Percentiles rank a stretch among this genome's conserved stretches.
Conservation (phyloP, 2,329 filamentous ascomycete species). For the Oidium heveae region DNA sequence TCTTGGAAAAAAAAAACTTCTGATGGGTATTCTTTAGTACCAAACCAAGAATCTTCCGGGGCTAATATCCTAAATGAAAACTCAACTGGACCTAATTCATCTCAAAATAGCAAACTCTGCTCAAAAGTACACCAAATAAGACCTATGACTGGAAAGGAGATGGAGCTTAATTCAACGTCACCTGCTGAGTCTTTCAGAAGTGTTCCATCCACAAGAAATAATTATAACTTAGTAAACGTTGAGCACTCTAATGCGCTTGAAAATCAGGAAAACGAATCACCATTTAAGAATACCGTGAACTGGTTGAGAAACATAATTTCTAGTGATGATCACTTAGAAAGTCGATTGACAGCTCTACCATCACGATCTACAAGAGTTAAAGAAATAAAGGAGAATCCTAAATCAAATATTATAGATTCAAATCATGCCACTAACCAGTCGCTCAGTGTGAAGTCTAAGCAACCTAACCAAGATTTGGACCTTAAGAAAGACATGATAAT, state of each 20-base stretch:
- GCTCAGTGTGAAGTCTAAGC: slow-evolving; percentile 2
- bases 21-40: slow-evolving; percentile 4
- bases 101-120: slow-evolving; percentile 1
- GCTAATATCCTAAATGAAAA: slow-evolving; percentile 1
- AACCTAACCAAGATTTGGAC: neutral
- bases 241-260: neutral
- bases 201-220: neutral
- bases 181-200: slow-evolving; percentile 4
- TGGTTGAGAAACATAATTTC: slow-evolving; percentile 11
- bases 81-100: neutral
- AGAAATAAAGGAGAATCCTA: slow-evolving; percentile 1
- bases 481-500: neutral
- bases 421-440: slow-evolving; percentile 4
- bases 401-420: slow-evolving; percentile 3
- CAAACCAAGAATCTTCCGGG: slow-evolving; percentile 7
- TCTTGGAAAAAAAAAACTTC: neutral
- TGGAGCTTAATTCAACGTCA: slow-evolving; percentile 4
- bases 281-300: slow-evolving; percentile 6
- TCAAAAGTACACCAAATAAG: slow-evolving; percentile 2
- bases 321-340: slow-evolving; percentile 8
- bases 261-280: neutral
- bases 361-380: slow-evolving; percentile 6
- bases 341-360: slow-evolving; percentile 10
- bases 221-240: neutral
- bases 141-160: slow-evolving; percentile 1